Evolutionary conservation across 192 early-diverging fungal genomes (phyloP), one percentile per base, ranked within the genome.

Genomic region (Diversispora eburnea): DNA sequence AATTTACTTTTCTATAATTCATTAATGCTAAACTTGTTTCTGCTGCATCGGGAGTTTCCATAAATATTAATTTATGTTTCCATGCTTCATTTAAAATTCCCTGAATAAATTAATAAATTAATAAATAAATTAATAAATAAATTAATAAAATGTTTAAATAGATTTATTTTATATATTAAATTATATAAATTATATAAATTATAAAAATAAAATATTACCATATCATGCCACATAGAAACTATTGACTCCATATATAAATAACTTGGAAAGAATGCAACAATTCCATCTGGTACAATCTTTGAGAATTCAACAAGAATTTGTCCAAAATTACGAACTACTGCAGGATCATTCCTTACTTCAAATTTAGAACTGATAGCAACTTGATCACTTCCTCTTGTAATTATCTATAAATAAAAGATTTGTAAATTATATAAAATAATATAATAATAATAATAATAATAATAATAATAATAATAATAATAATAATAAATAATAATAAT

Each of bases 201-300:
- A 49, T 10, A 54, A 33, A 62, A 54, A 49, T 54, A n/a, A n/a
- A 19, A 42, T 41, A 69, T 73, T 84, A 92, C 92, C 87, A 98
- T 91, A 22, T 96, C 95, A 76, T 98, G 94, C 98, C 98, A 99
- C 83, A 94, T 95, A 8, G 95, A 86, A 2, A 99, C 95, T 73
- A 99, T 99, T 10, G 88, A 90, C 80, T 99, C 98, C 95, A 99
- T 95, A 80, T 98, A 99, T 57, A 98, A 82, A 81, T 99, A 99
- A 70, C 91, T 93, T 1, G 98, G 98, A 83, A 99, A 99, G 80
- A 99, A 99, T 51, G 93, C 93, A 0, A 99, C 98, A 19, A 99
- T 84, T 5, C 98, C 98, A 75, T 99, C 98, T 0, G 98, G 98
- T 0, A 96, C 93, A 39, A 93, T 85, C 67, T 94, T 92, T 56